Evolutionary conservation across 1,284 basidiomycete genomes (phyloP), one percentile per base, ranked within the genome.

Genomic region (Ganoderma leucocontextum): DNA sequence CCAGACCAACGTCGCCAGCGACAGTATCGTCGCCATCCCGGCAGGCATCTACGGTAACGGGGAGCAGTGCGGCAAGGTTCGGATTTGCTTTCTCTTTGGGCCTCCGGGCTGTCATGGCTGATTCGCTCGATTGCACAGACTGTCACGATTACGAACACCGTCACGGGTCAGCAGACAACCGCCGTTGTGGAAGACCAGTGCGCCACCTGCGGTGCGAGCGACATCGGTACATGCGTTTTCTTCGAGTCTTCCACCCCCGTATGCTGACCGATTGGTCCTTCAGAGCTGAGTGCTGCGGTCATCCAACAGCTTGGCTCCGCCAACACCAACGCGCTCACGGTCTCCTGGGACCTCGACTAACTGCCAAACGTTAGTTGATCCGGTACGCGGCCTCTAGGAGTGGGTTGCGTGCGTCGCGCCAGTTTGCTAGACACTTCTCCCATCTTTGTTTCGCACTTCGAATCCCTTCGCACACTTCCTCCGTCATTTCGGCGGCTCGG

Each of bases 1-100:
- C 4, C 59, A 76, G 65, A 76, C 71, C 49, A 80, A 80, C 71
- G 69, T 70, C 29, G 73, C 80, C 64, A 76, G 72, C 70, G 79
- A 81, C 72, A 75, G 76, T 65, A 78, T 82, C 67, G 79, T 81
- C 59, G 80, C 80, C n/a, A 73, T 81, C 57, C 72, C 73, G 33
- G 61, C 66, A 4, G 39, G 61, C 29, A 66, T 72, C 67, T 74
- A 70, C 63, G 66, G 47, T 22, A 69, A 53, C 41, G 73, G 73
- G 55, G 68, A 41, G 36, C 36, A 68, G 63, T 74, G 71, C 65
- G 65, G 67, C 38, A 19, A 69, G 67, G 73, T 74, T 22, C 29
- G 70, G 57, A 36, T 17, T 58, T 22, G 25, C 29, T 17, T 39
- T 22, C 13, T 13, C n/a, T 55, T 13, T 22, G 12, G 17, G 35